phyloP scores from a whole-genome alignment of 352 stramenopile species.

The Blastocystis sp. region DNA sequence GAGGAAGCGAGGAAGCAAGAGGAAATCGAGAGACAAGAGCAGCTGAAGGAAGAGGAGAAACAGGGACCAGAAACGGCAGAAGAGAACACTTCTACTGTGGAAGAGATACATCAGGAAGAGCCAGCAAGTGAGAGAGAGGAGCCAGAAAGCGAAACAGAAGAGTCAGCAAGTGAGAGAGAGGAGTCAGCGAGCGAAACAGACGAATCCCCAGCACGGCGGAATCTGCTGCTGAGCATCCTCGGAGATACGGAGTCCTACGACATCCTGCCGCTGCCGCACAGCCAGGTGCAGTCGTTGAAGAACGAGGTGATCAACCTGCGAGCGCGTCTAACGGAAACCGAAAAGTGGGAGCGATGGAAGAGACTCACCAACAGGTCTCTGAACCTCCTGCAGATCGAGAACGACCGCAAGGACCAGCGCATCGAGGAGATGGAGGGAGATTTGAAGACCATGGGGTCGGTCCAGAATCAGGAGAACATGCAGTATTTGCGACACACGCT shows the following conservation, averaged over 20 bases:
- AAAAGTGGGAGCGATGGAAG: slow-evolving; percentile 19
- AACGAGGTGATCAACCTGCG: slow-evolving; percentile 41
- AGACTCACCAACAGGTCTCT: neutral
- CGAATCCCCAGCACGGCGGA: slow-evolving; percentile 5
- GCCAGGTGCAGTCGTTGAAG: slow-evolving; percentile 8
- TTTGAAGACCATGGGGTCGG: slow-evolving; percentile 41
- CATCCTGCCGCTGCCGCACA: slow-evolving; percentile 3
- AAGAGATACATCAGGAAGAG: too few relatives aligned
- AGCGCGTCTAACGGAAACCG: neutral
- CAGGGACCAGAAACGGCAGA: neutral
- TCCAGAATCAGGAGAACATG: slow-evolving; percentile 53
- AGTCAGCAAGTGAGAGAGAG: too few relatives aligned
- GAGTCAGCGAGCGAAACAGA: too few relatives aligned
- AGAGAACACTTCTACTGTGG: too few relatives aligned
- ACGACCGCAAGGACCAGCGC: slow-evolving; percentile 30
- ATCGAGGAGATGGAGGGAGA: slow-evolving; percentile 57
- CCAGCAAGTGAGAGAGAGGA: too few relatives aligned
- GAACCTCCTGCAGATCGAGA: slow-evolving; percentile 50
- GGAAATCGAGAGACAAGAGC: neutral
- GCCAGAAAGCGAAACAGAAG: too few relatives aligned
- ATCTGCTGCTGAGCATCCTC: slow-evolving; percentile 21
- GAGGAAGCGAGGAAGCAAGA: neutral
- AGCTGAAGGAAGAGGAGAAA: neutral
- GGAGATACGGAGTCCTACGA: slow-evolving; percentile 2
- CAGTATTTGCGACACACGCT: slow-evolving; percentile 66